phyloP scores from a whole-genome alignment of 768 basidiomycete species.

The Mrakia hoshinonis region DNA sequence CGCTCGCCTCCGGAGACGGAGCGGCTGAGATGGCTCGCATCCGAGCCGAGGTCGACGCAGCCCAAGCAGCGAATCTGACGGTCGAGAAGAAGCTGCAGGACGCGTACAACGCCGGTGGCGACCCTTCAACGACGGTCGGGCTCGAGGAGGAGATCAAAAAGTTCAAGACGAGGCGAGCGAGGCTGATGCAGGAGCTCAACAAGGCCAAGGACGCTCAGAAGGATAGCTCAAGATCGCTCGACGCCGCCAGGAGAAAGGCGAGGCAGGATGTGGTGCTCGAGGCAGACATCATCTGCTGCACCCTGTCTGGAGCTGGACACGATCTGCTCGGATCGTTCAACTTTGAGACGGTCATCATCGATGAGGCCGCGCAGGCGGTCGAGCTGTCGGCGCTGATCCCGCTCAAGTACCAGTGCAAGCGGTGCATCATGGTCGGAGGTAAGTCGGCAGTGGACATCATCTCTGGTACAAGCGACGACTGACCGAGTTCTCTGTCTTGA shows the following conservation, averaged over 20 bases:
- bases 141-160: slow-evolving; percentile 65
- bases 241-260: slow-evolving; percentile 65
- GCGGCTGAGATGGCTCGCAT: slow-evolving; percentile 51
- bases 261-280: slow-evolving; percentile 68
- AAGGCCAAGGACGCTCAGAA: slow-evolving; percentile 71
- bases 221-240: slow-evolving; percentile 68
- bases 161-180: slow-evolving; percentile 58
- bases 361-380: slow-evolving; percentile 94
- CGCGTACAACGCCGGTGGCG: slow-evolving; percentile 44
- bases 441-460: slow-evolving; percentile 22
- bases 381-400: slow-evolving; percentile 93
- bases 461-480: background rate
- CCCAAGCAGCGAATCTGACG: slow-evolving; percentile 46
- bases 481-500: background rate
- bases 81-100: slow-evolving; percentile 49
- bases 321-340: slow-evolving; percentile 56
- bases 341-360: slow-evolving; percentile 93
- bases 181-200: slow-evolving; percentile 62
- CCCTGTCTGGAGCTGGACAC: slow-evolving; percentile 86
- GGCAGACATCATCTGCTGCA: slow-evolving; percentile 89
- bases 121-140: slow-evolving; percentile 48
- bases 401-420: slow-evolving; percentile 70
- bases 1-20: slow-evolving; percentile 45
- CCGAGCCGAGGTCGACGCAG: slow-evolving; percentile 58
- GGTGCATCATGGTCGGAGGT: slow-evolving; percentile 92